Evolutionary conservation across 345 rosid species (phyloP).

Genomic region (Brassica juncea): DNA sequence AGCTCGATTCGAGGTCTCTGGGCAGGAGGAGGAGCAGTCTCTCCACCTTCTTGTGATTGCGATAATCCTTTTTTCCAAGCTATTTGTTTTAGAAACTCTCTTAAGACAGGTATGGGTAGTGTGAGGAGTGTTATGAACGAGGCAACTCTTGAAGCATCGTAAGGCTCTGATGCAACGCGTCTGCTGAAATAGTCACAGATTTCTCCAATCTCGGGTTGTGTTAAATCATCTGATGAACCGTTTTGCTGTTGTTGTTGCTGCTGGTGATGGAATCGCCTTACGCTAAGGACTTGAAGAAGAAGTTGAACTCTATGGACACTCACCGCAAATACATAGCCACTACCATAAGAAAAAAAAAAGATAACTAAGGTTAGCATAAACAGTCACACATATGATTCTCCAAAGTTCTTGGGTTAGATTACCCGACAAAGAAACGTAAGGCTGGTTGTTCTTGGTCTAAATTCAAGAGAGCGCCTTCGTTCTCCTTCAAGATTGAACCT

Average conservation of each 20-base stretch:
- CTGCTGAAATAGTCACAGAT: slow-evolving; percentile 99
- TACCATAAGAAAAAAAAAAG: slow-evolving; percentile 37
- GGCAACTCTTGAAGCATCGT: slow-evolving; percentile 96
- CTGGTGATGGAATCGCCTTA: slow-evolving; percentile 88
- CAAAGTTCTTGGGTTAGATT: slow-evolving; percentile 40
- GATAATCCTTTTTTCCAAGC: slow-evolving; percentile 96
- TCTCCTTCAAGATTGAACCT: slow-evolving; percentile 90
- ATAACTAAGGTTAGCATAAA: slow-evolving; percentile 12
- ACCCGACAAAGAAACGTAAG: slow-evolving; percentile 98
- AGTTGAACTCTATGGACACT: slow-evolving; percentile 99
- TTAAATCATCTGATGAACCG: slow-evolving; percentile 58
- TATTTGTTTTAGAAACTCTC: slow-evolving; percentile 91
- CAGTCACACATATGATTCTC: not conserved
- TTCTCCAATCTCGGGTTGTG: slow-evolving; percentile 83
- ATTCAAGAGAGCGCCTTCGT: slow-evolving; percentile 93
- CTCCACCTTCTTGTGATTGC: slow-evolving; percentile 80
- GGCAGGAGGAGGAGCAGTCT: slow-evolving; percentile 58
- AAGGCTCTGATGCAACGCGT: slow-evolving; percentile 97
- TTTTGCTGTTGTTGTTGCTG: slow-evolving; percentile 60
- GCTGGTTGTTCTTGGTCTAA: slow-evolving; percentile 99
- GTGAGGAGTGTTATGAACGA: slow-evolving; percentile 99
- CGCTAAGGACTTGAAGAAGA: slow-evolving; percentile 97
- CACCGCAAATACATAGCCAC: slow-evolving; percentile 97
- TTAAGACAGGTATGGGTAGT: slow-evolving; percentile 80
- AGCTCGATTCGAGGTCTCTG: slow-evolving; percentile 92